Evolutionary conservation across 345 rosid genomes (phyloP).

Genomic region (Erysimum cheiranthoides): DNA sequence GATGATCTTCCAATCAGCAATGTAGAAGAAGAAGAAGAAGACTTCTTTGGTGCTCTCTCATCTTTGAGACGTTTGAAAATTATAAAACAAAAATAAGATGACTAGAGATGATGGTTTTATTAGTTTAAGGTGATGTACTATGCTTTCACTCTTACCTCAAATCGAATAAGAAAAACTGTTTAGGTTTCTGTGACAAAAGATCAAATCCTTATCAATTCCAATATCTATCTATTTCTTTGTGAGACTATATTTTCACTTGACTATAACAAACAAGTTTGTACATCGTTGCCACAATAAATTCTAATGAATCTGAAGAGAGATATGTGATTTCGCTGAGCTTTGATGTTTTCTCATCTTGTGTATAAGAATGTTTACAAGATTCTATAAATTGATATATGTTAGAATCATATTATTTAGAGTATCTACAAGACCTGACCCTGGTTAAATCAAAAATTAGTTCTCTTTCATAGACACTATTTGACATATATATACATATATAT

Average conservation of each 20-base stretch:
- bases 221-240: background rate
- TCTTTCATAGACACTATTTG: no score
- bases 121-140: conserved; percentile 26
- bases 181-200: conserved; percentile 16
- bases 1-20: conserved; percentile 78
- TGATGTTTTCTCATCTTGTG: no score
- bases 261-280: background rate
- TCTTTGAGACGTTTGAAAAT: conserved; percentile 10
- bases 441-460: no score
- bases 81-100: conserved; percentile 4
- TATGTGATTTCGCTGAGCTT: no score
- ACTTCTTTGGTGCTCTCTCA: conserved; percentile 8
- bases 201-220: background rate
- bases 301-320: no score
- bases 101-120: conserved; percentile 23
- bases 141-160: background rate
- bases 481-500: no score
- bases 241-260: background rate
- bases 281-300: background rate
- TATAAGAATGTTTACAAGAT: no score
- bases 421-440: no score
- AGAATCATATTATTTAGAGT: no score
- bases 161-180: conserved; percentile 27
- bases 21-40: conserved; percentile 35
- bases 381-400: no score